These are phyloP conservation scores for Colletotrichum paranaense DNA, from an alignment of 2,329 filamentous ascomycete species.

Conservation along the genomic window DNA sequence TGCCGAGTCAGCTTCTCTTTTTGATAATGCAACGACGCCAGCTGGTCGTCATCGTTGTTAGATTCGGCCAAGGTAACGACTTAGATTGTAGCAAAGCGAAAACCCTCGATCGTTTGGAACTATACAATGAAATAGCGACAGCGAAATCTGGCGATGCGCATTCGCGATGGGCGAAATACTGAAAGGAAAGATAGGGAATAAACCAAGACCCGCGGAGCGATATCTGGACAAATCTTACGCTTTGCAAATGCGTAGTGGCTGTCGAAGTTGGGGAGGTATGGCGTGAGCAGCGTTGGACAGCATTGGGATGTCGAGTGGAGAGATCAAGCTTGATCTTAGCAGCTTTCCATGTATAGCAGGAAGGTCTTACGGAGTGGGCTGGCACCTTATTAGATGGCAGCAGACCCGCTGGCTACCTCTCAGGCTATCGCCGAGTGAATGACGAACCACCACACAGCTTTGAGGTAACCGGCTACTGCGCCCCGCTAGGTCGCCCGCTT, in stretches of 20 bases:
- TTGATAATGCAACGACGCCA: not conserved
- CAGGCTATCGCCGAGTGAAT: not conserved
- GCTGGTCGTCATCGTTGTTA: not conserved
- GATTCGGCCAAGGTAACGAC: not conserved
- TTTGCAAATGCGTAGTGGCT: not conserved
- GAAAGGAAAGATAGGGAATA: not conserved
- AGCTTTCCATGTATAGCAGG: not conserved
- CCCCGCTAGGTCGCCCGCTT: not conserved
- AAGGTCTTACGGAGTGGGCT: not conserved
- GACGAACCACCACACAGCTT: not conserved
- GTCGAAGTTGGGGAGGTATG: not conserved
- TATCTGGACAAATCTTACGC: not conserved
- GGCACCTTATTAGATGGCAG: not conserved
- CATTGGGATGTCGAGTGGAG: not conserved
- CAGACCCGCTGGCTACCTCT: not conserved
- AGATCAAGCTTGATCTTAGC: not conserved
- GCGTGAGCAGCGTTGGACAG: not conserved
- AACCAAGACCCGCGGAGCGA: not conserved
- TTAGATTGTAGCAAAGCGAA: not conserved
- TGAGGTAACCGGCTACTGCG: not conserved
- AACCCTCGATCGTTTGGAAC: not conserved
- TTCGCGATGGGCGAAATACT: not conserved
- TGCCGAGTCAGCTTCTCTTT: conserved; percentile 13
- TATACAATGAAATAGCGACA: not conserved
- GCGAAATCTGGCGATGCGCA: not conserved